Evolutionary conservation across 352 stramenopile genomes (phyloP).

Genomic region (Phytophthora sojae): DNA sequence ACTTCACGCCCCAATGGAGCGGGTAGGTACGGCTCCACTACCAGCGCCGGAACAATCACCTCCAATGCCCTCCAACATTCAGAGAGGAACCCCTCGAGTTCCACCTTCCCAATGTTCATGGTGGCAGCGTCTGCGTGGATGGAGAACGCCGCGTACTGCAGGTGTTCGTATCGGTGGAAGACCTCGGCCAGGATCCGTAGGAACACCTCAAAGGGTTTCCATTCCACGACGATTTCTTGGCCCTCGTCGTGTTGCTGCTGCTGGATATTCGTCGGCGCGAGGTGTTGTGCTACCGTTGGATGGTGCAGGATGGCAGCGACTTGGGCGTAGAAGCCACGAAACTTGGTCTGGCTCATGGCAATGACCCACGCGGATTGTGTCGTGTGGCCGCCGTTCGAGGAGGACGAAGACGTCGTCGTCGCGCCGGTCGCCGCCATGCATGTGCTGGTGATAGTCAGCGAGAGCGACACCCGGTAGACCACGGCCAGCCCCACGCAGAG

Average conservation of each 20-base stretch:
- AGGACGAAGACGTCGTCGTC: not conserved
- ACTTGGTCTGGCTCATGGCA: conserved; percentile 69
- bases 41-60: conserved; percentile 53
- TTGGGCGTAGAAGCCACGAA: conserved; percentile 56
- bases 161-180: conserved; percentile 47
- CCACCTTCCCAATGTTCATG: conserved; percentile 39
- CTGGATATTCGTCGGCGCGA: conserved; percentile 19
- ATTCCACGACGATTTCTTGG: conserved; percentile 36
- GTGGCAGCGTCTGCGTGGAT: conserved; percentile 48
- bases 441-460: conserved; percentile 31
- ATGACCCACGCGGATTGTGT: conserved; percentile 63
- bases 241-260: conserved; percentile 6
- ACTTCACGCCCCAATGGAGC: conserved; percentile 45
- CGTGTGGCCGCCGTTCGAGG: conserved; percentile 19
- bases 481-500: conserved; percentile 65
- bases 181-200: conserved; percentile 44
- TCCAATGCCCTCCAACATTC: conserved; percentile 60
- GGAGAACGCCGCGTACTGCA: conserved; percentile 50
- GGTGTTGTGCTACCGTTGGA: conserved; percentile 35
- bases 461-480: conserved; percentile 66
- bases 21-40: conserved; percentile 50
- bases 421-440: conserved; percentile 28
- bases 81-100: conserved; percentile 56
- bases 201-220: conserved; percentile 63
- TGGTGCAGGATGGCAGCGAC: conserved; percentile 51